Evolutionary conservation across 805 yeast species (phyloP), one percentile per base, ranked within the genome.

Genomic region (Starmerella vaccinii): DNA sequence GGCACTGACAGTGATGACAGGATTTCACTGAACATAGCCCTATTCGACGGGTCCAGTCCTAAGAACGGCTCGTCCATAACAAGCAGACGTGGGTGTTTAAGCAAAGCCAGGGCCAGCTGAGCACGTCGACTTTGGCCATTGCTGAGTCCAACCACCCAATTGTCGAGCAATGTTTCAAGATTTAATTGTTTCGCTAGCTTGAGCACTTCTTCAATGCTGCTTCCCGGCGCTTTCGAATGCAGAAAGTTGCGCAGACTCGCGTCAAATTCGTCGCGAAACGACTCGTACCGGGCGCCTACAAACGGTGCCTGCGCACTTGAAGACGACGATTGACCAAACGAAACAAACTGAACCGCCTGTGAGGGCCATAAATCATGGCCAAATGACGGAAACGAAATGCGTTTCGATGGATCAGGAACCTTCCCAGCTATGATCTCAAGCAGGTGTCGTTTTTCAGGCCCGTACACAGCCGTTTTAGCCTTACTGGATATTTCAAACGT

Each of bases 121-220:
- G 97, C 95, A 46, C 98, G 72, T 59, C 98, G 74, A 64, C 84
- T 80, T 65, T 92, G 98, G 0, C 98, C 98, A 65, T 92, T 92
- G 64, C 95, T 84, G 40, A 92, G 69, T 0, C 90, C 84, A 64
- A 86, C 85, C 30, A 84, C 77, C 87, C 95, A 90, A 52, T 86
- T 76, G 49, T 78, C 73, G 49, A 77, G 71, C 44, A 88, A 65
- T 0, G 76, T 80, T 5, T 63, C 65, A 52, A 90, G 68, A 45
- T 76, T 71, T 50, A 92, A 73, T 26, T 68, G 66, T 4, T 69
- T 63, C 9, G 84, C 59, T 19, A 83, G 67, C 1, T 62, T 57
- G 0, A 69, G 64, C 9, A 80, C 59, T 64, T 73, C 49, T 32
- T 68, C 65, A 35, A 68, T 66, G 63, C 78, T 73, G 16, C 80